These are phyloP conservation scores for Psilocybe tampanensis DNA, from an alignment of 768 basidiomycete genomes.

Conservation along the genomic window DNA sequence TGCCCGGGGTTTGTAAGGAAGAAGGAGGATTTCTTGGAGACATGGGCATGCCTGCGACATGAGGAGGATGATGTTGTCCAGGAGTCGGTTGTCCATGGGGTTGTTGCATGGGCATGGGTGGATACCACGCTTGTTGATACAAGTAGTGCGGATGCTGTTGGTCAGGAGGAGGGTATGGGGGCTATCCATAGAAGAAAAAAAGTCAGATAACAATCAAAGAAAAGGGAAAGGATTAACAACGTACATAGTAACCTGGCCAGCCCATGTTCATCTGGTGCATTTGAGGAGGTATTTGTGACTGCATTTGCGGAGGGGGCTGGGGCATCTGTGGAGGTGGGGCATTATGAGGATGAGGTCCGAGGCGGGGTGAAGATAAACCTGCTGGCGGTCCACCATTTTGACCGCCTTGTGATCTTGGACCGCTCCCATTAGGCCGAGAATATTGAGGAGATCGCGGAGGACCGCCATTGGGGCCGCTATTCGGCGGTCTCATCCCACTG, in stretches of 20 bases:
- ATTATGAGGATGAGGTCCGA: slow-evolving; percentile 60
- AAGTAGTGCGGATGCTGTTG: slow-evolving; percentile 51
- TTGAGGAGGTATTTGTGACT: slow-evolving; percentile 34
- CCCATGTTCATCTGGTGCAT: slow-evolving; percentile 36
- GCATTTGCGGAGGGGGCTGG: slow-evolving; percentile 41
- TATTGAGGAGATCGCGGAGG: slow-evolving; percentile 71
- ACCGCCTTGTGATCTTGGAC: slow-evolving; percentile 57
- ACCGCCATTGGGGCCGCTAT: slow-evolving; percentile 47
- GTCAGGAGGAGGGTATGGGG: slow-evolving; percentile 39
- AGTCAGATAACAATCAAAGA: slow-evolving; percentile 9
- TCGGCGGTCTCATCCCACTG: slow-evolving; percentile 45
- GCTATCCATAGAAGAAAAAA: slow-evolving; percentile 19
- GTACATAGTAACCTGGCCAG: slow-evolving; percentile 61
- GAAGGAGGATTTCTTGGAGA: slow-evolving; percentile 65
- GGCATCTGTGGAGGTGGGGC: slow-evolving; percentile 56
- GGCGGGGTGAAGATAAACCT: slow-evolving; percentile 67
- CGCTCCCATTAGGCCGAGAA: slow-evolving; percentile 63
- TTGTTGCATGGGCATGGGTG: slow-evolving; percentile 40
- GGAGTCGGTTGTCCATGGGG: slow-evolving; percentile 51
- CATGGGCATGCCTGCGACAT: slow-evolving; percentile 56
- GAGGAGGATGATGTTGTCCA: slow-evolving; percentile 49
- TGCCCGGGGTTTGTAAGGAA: slow-evolving; percentile 61
- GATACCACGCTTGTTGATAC: slow-evolving; percentile 39
- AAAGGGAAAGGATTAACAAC: slow-evolving; percentile 27
- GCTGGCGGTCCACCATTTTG: slow-evolving; percentile 58